A percentile compares a stretch with the other conserved stretches of the same genome.
Conservation (phyloP, 169 alveolate genomes). For the Besnoitia besnoiti region DNA sequence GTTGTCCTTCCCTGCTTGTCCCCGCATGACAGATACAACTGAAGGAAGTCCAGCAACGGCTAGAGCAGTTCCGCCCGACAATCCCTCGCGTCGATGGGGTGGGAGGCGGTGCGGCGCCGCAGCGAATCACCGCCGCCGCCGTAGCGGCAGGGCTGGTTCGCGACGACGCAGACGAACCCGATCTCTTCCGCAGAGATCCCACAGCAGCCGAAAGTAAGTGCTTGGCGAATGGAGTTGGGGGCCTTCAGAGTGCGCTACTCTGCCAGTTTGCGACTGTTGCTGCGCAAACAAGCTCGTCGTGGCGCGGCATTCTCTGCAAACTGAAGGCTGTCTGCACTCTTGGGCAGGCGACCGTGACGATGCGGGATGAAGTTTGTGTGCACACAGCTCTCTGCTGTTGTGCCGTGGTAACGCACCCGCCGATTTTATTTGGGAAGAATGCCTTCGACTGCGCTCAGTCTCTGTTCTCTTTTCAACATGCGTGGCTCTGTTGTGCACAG, state of each 20-base stretch:
- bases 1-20: not conserved
- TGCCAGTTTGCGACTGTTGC: no score
- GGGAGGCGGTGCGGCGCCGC: not conserved
- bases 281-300: no score
- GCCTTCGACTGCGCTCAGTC: not conserved
- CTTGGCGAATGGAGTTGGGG: no score
- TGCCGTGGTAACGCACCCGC: no score
- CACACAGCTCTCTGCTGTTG: no score
- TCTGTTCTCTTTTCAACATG: no score
- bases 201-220: conserved; percentile 27
- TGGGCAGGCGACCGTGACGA: no score
- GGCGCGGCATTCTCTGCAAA: no score
- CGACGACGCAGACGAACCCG: conserved; percentile 16
- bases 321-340: no score
- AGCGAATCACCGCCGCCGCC: conserved; percentile 25
- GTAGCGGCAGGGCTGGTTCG: conserved; percentile 5
- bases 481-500: not conserved
- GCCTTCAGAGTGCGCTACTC: no score
- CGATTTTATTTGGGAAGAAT: no score
- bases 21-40: conserved; percentile 14
- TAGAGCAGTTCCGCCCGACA: not conserved
- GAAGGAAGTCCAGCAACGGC: not conserved
- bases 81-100: not conserved
- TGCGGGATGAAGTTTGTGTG: no score
- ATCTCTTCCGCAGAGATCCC: conserved; percentile 36